Percentiles rank a stretch among this genome's conserved stretches.
Conservation (phyloP, 208 protist genomes). For the Novymonas esmeraldas region DNA sequence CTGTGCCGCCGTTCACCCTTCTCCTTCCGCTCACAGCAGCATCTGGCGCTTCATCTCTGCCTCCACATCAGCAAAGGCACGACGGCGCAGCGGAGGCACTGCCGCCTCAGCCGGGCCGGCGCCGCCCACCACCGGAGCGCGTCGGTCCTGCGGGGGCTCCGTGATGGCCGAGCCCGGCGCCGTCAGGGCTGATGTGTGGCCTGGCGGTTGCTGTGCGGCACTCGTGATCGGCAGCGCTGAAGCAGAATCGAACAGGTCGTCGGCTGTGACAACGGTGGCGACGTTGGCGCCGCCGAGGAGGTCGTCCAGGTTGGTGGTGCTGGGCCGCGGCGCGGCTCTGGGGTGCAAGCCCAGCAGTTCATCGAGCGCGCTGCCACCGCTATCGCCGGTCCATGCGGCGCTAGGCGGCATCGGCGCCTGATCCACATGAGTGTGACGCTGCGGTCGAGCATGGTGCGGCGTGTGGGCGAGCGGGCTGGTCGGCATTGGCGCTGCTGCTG, state of each 20-base stretch:
- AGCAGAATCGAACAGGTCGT: constrained; percentile 16
- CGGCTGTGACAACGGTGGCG: not conserved
- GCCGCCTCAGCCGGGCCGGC: not conserved
- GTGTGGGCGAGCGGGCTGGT: no score
- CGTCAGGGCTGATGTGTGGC: constrained; percentile 9
- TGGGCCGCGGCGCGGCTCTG: no score
- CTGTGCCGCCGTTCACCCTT: not conserved
- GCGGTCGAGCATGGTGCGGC: no score
- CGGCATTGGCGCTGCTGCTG: no score
- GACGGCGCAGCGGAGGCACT: not conserved
- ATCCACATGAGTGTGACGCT: no score
- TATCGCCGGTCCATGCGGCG: no score
- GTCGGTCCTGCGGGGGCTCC: constrained; percentile 3
- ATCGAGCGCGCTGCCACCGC: no score
- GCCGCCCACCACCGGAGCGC: not conserved
- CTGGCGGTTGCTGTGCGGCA: not conserved
- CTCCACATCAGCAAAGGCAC: constrained; percentile 21
- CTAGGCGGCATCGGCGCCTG: no score
- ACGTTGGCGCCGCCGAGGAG: not conserved
- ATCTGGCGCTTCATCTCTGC: constrained; percentile 27
- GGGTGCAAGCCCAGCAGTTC: no score
- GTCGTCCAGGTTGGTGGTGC: no score
- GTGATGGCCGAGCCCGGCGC: constrained; percentile 14
- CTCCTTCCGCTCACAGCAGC: constrained; percentile 2
- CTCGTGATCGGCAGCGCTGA: not conserved